A percentile compares a stretch with the other conserved stretches of the same genome.
Conservation (phyloP, 1,139 yeast species). For the Maudiozyma humilis region DNA sequence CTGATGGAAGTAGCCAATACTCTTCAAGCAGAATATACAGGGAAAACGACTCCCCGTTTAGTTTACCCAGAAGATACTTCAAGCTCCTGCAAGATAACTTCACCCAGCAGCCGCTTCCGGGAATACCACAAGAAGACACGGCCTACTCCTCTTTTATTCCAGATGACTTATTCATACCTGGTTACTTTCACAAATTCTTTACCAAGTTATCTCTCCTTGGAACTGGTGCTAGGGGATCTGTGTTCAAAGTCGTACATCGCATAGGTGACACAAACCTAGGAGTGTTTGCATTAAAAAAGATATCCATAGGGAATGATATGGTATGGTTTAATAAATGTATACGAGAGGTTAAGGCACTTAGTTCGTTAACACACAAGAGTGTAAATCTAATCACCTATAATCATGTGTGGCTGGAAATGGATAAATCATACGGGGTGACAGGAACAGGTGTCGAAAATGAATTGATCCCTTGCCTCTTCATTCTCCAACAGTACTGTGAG, state of each 20-base stretch:
- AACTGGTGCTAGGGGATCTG: conserved; percentile 77
- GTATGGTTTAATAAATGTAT: conserved; percentile 61
- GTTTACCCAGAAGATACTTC: conserved; percentile 18
- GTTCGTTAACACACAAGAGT: conserved; percentile 39
- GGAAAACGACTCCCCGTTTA: conserved; percentile 4
- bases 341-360: conserved; percentile 63
- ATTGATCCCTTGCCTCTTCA: conserved; percentile 69
- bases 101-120: conserved; percentile 8
- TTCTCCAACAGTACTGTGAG: conserved; percentile 76
- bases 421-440: conserved; percentile 33
- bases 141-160: conserved; percentile 19
- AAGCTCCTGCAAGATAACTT: conserved; percentile 15
- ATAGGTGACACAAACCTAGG: conserved; percentile 63
- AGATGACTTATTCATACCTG: conserved; percentile 50
- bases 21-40: not conserved
- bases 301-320: conserved; percentile 71
- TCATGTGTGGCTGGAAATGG: conserved; percentile 86
- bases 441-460: conserved; percentile 12
- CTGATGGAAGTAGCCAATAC: not conserved
- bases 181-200: conserved; percentile 67
- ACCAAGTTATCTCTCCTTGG: conserved; percentile 48
- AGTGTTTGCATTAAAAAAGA: conserved; percentile 72
- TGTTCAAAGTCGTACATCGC: conserved; percentile 72
- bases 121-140: not conserved
- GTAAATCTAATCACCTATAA: conserved; percentile 72